Conservation (phyloP, 2,329 filamentous ascomycete genomes). For the Blastomyces silverae region DNA sequence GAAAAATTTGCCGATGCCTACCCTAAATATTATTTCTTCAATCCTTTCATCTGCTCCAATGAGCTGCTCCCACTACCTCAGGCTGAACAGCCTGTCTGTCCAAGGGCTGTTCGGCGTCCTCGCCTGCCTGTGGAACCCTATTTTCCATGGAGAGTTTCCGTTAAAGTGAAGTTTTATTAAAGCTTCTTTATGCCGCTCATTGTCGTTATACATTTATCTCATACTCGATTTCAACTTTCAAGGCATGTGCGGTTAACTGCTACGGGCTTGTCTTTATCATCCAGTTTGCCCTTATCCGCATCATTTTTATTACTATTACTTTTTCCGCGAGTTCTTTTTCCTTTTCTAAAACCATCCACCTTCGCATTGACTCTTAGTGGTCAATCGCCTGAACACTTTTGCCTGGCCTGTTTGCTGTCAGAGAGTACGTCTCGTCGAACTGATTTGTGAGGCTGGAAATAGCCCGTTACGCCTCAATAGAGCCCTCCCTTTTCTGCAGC, state of each 20-base stretch:
- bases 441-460: slow-evolving; percentile 3
- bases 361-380: slow-evolving; percentile 5
- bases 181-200: slow-evolving; percentile 15
- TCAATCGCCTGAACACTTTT: slow-evolving; percentile 1
- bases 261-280: not conserved
- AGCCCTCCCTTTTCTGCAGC: not conserved
- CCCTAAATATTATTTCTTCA: slow-evolving; percentile 1
- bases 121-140: slow-evolving; percentile 14
- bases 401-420: slow-evolving; percentile 3
- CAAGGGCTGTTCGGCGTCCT: slow-evolving; percentile 11
- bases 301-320: not conserved
- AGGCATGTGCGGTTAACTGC: not conserved
- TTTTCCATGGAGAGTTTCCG: slow-evolving; percentile 10
- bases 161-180: slow-evolving; percentile 23
- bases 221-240: slow-evolving; percentile 14
- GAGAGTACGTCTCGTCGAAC: slow-evolving; percentile 1
- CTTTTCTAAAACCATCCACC: slow-evolving; percentile 9
- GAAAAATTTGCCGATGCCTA: slow-evolving; percentile 10
- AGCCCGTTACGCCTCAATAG: not conserved
- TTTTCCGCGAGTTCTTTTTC: slow-evolving; percentile 1
- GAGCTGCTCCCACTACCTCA: not conserved
- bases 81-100: slow-evolving; percentile 12
- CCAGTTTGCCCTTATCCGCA: slow-evolving; percentile 13
- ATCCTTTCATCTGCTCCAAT: slow-evolving; percentile 10
- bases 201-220: slow-evolving; percentile 15